A percentile compares a stretch with the other conserved stretches of the same genome.
These are phyloP conservation scores for Solanum medicagineum DNA, from an alignment of 257 asterid species.

Conservation along the genomic window DNA sequence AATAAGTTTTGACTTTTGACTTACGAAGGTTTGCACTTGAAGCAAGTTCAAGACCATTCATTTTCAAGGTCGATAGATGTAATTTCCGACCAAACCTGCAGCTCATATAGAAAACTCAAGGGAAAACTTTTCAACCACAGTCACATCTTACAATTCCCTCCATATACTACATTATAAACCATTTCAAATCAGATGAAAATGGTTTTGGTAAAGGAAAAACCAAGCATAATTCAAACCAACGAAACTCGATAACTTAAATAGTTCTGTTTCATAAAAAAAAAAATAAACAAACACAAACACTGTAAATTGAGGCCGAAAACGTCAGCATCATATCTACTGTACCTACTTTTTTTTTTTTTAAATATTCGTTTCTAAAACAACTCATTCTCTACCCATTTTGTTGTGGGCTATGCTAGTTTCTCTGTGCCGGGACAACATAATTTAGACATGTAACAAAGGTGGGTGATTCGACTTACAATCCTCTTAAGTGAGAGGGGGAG, in stretches of 20 bases:
- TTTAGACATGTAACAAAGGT: slow-evolving; percentile 8
- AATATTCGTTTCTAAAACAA: background rate
- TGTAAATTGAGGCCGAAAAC: background rate
- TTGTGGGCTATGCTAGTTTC: slow-evolving; percentile 14
- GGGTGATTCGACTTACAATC: slow-evolving; percentile 2
- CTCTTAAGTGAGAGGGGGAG: background rate
- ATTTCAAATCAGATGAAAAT: background rate
- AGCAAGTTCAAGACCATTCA: background rate
- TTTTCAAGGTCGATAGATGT: background rate
- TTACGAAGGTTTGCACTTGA: background rate
- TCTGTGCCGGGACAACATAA: slow-evolving; percentile 11
- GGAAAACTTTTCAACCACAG: background rate
- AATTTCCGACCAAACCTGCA: background rate
- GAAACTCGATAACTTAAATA: background rate
- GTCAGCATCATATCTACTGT: background rate
- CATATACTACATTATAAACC: background rate
- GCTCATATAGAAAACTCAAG: background rate
- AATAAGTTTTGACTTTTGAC: background rate
- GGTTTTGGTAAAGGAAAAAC: background rate
- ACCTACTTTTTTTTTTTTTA: background rate
- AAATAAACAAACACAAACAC: background rate
- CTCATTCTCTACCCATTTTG: slow-evolving; percentile 14
- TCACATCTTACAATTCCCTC: background rate
- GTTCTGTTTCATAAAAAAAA: background rate
- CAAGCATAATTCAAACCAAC: background rate